Base-by-base conservation (phyloP, 148 eudicot genomes). In the Diospyros lotus region DNA sequence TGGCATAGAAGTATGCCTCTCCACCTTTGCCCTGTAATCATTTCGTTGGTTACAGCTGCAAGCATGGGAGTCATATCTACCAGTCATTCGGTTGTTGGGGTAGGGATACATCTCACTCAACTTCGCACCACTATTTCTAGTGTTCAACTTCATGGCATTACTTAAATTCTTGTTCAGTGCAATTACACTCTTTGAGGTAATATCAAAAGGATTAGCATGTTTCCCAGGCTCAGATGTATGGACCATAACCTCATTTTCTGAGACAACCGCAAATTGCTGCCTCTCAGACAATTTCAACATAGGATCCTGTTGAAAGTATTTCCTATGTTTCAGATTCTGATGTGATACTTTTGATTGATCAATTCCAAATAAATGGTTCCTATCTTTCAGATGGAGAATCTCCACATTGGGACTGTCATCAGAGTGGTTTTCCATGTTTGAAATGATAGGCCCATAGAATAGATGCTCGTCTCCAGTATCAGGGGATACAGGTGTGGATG, bases 21-120 rank as follows among this genome's bases (percentile, higher is more conserved):
- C 90, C 41, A 60, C 79, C 77, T 82, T 90, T 58, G 84, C 68
- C 73, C 86, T 81, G 74, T 85, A 84, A 69, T 87, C 94, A 83
- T 73, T 86, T 13, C 82, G 90, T 69, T 87, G 85, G 68, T 86
- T 82, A 80, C 96, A 93, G 76, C 92, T 85, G 74, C 98, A 91
- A 77, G 84, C 72, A 46, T 81, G 79, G 65, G 44, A 76, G 76
- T 86, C 91, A 73, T 80, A 83, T 77, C 83, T 83, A 6, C 85
- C 90, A 55, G 72, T 62, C 54, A 68, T 73, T 75, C 86, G 84
- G 46, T 60, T 58, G 76, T 64, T 86, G 75, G 84, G 51, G 77
- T 84, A 85, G 52, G 77, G 87, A 58, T 61, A 78, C 82, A 85
- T 93, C 79, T 89, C 93, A 66, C 81, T 77, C 66, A 79, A 86